A percentile compares a stretch with the other conserved stretches of the same genome.
Evolutionary conservation across 371 early-diverging fungal species (phyloP).

Genomic region (Mortierella sp.): DNA sequence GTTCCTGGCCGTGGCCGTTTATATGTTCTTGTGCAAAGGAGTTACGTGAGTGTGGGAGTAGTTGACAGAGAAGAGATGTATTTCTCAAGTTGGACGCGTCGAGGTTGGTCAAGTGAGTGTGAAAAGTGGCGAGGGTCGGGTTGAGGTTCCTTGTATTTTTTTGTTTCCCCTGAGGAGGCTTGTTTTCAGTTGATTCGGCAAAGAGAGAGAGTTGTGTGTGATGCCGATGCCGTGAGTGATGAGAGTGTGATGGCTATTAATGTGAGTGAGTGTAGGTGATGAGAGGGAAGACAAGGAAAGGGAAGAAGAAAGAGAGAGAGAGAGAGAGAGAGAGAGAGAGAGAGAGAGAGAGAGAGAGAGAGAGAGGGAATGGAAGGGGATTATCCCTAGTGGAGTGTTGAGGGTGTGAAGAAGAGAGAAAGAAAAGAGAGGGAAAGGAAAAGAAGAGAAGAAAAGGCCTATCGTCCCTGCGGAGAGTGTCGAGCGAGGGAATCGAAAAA

Average conservation of each 20-base stretch:
- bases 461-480: no score
- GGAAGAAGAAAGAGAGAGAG: not conserved
- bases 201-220: not conserved
- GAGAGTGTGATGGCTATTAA: slow-evolving; percentile 3
- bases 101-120: not conserved
- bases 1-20: not conserved
- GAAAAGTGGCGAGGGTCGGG: not conserved
- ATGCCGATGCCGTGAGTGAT: slow-evolving; percentile 2
- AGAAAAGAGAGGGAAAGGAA: not conserved
- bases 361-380: not conserved
- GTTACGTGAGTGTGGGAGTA: not conserved
- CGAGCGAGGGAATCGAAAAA: slow-evolving; percentile 1
- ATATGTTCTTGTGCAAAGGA: not conserved
- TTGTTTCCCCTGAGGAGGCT: slow-evolving; percentile 3
- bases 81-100: not conserved
- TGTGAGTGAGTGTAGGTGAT: not conserved
- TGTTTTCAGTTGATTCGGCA: not conserved
- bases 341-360: not conserved
- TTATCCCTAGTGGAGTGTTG: not conserved
- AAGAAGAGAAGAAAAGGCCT: not conserved
- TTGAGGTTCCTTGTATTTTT: not conserved
- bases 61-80: not conserved
- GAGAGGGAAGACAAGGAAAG: not conserved
- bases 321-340: not conserved
- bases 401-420: not conserved